Evolutionary conservation across 129 eudicot genomes (phyloP), one percentile per base, ranked within the genome.

Genomic region (Helichrysum umbraculigerum): DNA sequence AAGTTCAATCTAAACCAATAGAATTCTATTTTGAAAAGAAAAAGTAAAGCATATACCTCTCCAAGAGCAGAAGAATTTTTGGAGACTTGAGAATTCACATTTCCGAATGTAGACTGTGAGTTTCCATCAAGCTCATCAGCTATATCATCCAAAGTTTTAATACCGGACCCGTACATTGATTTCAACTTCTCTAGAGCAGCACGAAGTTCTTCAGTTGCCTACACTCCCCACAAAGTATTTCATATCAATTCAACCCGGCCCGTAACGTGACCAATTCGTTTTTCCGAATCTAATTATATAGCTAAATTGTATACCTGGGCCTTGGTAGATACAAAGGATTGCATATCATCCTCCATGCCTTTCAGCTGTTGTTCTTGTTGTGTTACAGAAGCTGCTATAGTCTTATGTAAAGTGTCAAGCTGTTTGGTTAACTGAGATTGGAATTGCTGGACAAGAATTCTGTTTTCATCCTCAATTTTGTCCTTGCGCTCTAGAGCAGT

Each of bases 331-430:
- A 95, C 97, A 74, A 95, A 95, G 35, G 88, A 86, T 75, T 95
- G 90, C 99, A 95, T 91, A 76, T 95, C 99, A 75, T 91, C 94
- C 81, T 91, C 91, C 96, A 95, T 91, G 80, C 77, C 89, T 79
- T 87, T 89, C 68, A 95, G 73, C 51, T 90, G 96, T 70, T 84
- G 90, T 79, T 91, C 99, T 87, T 95, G 99, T 79, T 91, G 94
- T 8, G 90, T 91, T 37, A 84, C 91, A 72, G 99, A 91, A 75
- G 87, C 81, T 77, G 97, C 92, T 73, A 95, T 85, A 34, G 88
- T 85, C 83, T 89, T 89, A 64, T 91, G 97, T 90, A 95, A 85
- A 72, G 81, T 81, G 76, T 91, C 92, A 73, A 95, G 99, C 72
- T 95, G 92, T 71, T 89, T 88, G 60, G 91, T 87, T 71, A 95